Base-by-base conservation (phyloP, 1,284 basidiomycete genomes). In the Chiua sp. region DNA sequence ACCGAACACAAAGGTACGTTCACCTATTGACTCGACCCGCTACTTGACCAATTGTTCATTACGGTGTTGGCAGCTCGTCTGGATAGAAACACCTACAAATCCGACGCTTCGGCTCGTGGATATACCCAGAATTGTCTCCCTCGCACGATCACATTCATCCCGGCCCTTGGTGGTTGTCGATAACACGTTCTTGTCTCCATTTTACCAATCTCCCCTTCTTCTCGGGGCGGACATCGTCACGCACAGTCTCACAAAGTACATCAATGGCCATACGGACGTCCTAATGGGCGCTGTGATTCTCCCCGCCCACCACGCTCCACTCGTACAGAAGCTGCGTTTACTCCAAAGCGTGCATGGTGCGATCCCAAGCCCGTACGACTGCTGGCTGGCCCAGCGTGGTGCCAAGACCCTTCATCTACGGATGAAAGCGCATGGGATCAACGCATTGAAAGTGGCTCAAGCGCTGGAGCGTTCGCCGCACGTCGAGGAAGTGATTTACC, bases 1-100 rank as follows among this genome's bases (percentile, higher is more conserved):
- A 44, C 80, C 85, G 4, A 91, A 96, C 67, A 98, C 96, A 6
- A 94, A 92, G 83, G 92, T 93, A 57, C 49, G 83, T 74, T 20
- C 4, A 46, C 11, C n/a, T n/a, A n/a, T n/a, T n/a, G n/a, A n/a
- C 13, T 51, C 37, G 2, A 8, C n/a, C 4, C 16, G n/a, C 8
- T 1, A 10, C 48, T 35, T 32, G 11, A 30, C 12, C 16, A 15
- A 26, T 7, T 35, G 44, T 6, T 57, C 16, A 52, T 44, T 4
- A 6, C 23, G 33, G 30, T 15, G 35, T 35, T 23, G 37, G 37
- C 37, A 96, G 91, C 82, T 98, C n/a, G 86, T 99, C 60, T 98
- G 96, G 96, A 88, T 98, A 71, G 96, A 99, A 78, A 86, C 93
- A 0, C 97, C 96, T 0, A 98, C 96, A 18, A 98, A 98, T 78